phyloP scores from a whole-genome alignment of 129 eudicot species.

The Cynara cardunculus region DNA sequence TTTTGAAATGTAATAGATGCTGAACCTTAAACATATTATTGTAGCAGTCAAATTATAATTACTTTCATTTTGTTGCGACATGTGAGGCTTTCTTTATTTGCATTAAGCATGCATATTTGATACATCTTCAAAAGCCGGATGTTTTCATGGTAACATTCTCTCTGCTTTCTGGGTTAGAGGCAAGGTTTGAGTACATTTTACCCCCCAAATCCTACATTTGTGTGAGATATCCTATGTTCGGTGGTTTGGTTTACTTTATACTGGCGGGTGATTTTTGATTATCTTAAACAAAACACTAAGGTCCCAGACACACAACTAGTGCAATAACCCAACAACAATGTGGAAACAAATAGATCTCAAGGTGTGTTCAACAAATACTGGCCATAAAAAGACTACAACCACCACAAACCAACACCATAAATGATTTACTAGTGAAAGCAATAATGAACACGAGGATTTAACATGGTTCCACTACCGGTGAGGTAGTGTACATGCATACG shows the following conservation, averaged over 20 bases:
- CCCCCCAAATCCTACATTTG: not conserved
- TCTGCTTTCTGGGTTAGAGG: not conserved
- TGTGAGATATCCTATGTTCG: not conserved
- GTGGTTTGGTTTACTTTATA: not conserved
- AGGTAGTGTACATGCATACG: too few species aligned
- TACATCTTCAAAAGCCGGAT: not conserved
- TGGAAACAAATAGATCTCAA: not conserved
- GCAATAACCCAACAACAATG: not conserved
- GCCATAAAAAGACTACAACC: too few species aligned
- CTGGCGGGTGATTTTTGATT: not conserved
- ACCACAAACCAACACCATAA: too few species aligned
- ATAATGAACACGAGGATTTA: too few species aligned
- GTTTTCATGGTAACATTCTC: not conserved
- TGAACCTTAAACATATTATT: conserved; percentile 14
- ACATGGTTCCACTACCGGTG: too few species aligned
- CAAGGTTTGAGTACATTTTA: not conserved
- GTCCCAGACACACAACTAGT: not conserved
- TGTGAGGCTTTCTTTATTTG: not conserved
- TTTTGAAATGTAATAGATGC: conserved; percentile 3
- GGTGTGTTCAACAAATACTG: too few species aligned
- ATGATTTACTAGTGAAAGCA: too few species aligned
- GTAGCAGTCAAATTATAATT: not conserved
- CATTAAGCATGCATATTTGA: not conserved
- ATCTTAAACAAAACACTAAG: not conserved
- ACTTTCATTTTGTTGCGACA: not conserved